Evolutionary conservation across 2,329 filamentous ascomycete species (phyloP).

Genomic region (Bipolaris gigantea): DNA sequence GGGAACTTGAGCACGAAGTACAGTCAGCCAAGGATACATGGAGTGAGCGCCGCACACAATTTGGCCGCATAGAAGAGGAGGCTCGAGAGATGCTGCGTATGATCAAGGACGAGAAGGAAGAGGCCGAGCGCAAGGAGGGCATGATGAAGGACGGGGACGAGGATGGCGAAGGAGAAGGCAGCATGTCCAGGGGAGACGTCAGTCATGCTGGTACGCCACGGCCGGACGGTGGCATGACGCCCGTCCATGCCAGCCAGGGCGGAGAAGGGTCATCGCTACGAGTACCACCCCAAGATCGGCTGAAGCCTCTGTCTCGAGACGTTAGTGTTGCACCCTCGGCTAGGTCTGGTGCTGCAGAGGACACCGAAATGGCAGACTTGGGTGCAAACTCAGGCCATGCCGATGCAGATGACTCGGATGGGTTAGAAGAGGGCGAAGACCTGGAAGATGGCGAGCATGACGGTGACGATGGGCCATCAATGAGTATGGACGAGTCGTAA

Average conservation of each 20-base stretch:
- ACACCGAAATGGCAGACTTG: constrained; percentile 38
- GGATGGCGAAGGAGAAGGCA: constrained; percentile 47
- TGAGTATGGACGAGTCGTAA: constrained; percentile 39
- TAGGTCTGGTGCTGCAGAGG: constrained; percentile 28
- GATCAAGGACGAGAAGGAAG: constrained; percentile 94
- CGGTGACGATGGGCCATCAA: constrained; percentile 22
- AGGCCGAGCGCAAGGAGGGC: constrained; percentile 83
- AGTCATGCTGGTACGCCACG: constrained; percentile 52
- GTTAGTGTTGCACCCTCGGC: constrained; percentile 31
- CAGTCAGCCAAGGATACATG: constrained; percentile 79
- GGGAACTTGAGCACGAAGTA: constrained; percentile 82
- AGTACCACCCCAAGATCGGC: constrained; percentile 37
- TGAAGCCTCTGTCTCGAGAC: constrained; percentile 36
- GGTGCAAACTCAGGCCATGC: constrained; percentile 25
- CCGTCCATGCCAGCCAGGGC: constrained; percentile 41
- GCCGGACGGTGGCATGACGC: constrained; percentile 47
- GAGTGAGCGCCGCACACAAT: constrained; percentile 82
- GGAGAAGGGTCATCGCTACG: constrained; percentile 33
- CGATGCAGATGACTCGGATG: constrained; percentile 38
- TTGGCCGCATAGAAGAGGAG: constrained; percentile 86
- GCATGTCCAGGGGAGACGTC: constrained; percentile 38
- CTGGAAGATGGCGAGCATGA: constrained; percentile 38
- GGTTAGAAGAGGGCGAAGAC: constrained; percentile 39
- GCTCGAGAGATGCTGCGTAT: constrained; percentile 81
- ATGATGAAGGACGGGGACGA: constrained; percentile 50